These are phyloP conservation scores for Mucor indicus DNA, from an alignment of 371 early-diverging fungal species.

Conservation along the genomic window DNA sequence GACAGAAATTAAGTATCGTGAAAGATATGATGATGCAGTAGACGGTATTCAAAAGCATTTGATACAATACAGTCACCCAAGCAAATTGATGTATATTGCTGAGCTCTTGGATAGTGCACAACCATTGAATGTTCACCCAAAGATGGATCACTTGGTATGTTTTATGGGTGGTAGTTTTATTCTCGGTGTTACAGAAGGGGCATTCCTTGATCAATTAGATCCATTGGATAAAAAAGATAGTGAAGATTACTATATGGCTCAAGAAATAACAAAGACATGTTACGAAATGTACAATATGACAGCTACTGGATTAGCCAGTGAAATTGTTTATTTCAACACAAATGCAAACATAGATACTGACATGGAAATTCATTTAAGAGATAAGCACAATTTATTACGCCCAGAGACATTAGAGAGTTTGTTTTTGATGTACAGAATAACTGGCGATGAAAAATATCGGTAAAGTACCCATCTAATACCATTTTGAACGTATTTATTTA, in stretches of 20 bases:
- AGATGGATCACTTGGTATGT: conserved; percentile 94
- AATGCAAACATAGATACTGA: conserved; percentile 41
- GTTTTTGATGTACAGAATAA: conserved; percentile 80
- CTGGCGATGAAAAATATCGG: conserved; percentile 76
- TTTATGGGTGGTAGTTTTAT: conserved; percentile 88
- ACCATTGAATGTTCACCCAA: conserved; percentile 45
- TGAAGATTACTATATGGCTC: conserved; percentile 69
- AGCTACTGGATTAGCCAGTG: conserved; percentile 79
- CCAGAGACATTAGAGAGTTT: conserved; percentile 92
- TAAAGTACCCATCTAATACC: conserved; percentile 14
- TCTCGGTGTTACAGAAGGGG: conserved; percentile 70
- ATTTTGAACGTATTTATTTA: neutral
- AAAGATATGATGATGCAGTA: conserved; percentile 69
- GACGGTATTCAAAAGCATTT: conserved; percentile 73
- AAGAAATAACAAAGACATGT: conserved; percentile 76
- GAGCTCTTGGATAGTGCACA: conserved; percentile 46
- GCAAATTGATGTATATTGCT: conserved; percentile 68
- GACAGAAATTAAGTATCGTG: conserved; percentile 60
- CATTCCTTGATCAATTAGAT: conserved; percentile 18
- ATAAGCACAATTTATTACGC: conserved; percentile 71
- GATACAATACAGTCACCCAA: conserved; percentile 57
- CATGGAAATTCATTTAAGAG: conserved; percentile 58
- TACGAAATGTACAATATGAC: conserved; percentile 80
- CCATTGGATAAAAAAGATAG: conserved; percentile 27
- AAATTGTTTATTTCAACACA: conserved; percentile 67